Base-by-base conservation (phyloP, 2,329 filamentous ascomycete genomes). In the Alternaria burnsii region DNA sequence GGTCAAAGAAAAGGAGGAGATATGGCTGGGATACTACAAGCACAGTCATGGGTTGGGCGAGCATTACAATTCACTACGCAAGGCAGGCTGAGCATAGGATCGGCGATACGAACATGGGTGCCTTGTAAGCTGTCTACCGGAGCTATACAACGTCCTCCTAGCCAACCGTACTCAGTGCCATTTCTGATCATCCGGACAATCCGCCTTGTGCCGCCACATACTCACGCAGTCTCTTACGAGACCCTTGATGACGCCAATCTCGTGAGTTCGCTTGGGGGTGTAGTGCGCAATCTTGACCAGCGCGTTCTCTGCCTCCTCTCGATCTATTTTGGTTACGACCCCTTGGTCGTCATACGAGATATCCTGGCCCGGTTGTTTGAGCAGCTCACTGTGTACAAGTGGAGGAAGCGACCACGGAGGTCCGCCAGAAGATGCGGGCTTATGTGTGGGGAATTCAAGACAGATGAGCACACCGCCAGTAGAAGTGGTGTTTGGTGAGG, bases 21-120 rank as follows among this genome's bases (percentile, higher is more conserved):
- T 97, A 52, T 98, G 95, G 94, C 78, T 99, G 78, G 94, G 93
- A 36, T 99, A 98, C 79, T 98, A 98, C 79, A 86, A 91, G 71
- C 93, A 97, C 81, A 92, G 92, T 50, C 98, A 96, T 78, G 94
- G 94, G 1, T 82, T 99, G 51, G 95, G 95, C 12, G 95, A 98
- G 82, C 95, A 99, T 81, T 99, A 99, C 80, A 99, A 99, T 77
- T 97, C 94, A 54, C 80, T 99, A 76, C 74, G 82, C 43, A 82
- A 77, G 57, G 61, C 53, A 24, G 61, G 64, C 58, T 78, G 72
- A 77, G 55, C 28, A 18, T 20, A 20, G 6, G n/a, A 20, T 30
- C 14, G 18, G 41, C 18, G 26, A 42, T 34, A 18, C 20, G 8
- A 22, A 34, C 38, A n/a, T 24, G 24, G 32, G 32, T 9, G 7